Conservation (phyloP, 208 protist species). For the Tritrichomonas musculus region DNA sequence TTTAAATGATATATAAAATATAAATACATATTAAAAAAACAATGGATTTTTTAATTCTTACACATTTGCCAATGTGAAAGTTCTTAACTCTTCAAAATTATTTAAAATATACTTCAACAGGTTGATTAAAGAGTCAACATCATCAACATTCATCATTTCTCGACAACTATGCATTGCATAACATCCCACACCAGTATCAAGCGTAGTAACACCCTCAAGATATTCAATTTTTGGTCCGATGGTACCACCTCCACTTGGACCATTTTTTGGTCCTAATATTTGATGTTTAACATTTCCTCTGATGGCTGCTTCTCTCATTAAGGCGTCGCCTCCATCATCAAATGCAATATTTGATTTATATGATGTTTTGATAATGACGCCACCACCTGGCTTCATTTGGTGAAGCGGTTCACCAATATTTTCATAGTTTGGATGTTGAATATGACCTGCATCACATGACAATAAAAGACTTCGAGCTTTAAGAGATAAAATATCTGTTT, state of each 20-base stretch:
- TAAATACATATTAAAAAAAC: no score
- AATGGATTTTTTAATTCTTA: no score
- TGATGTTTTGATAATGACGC: background rate
- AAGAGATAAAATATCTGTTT: background rate
- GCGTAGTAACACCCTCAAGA: background rate
- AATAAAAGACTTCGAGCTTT: background rate
- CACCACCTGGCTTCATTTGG: background rate
- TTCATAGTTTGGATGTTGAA: background rate
- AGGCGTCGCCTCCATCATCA: background rate
- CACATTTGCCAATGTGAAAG: no score
- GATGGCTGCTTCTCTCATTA: background rate
- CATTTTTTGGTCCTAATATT: background rate
- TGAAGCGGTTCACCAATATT: background rate
- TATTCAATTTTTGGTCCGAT: slow-evolving; percentile 6
- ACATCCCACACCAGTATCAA: background rate
- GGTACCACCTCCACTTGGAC: background rate
- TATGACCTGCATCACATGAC: background rate
- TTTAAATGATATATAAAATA: no score
- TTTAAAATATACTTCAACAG: background rate
- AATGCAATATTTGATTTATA: background rate
- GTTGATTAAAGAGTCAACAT: background rate
- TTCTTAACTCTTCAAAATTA: background rate
- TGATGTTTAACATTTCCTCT: no score
- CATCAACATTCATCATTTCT: background rate
- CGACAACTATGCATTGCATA: background rate